A percentile compares a stretch with the other conserved stretches of the same genome.
Conservation (phyloP, 345 rosid species). For the Brassica nigra region DNA sequence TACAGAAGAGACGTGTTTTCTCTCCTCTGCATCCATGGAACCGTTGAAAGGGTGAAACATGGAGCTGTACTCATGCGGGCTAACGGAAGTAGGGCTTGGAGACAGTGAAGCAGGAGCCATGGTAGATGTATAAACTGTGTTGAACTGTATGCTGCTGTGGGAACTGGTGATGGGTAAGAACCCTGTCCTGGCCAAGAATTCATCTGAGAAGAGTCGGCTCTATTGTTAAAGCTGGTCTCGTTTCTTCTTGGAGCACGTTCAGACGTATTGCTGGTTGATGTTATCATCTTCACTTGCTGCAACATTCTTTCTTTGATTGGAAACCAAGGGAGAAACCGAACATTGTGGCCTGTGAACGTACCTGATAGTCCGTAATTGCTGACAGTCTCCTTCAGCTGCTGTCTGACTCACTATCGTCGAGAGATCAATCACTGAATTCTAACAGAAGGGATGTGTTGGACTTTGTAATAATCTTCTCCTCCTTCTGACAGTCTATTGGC, state of each 20-base stretch:
- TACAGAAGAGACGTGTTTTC: constrained; percentile 52
- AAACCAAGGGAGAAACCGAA: constrained; percentile 38
- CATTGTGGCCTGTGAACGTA: constrained; percentile 55
- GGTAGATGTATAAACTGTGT: constrained; percentile 48
- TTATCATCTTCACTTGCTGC: constrained; percentile 32
- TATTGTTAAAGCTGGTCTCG: constrained; percentile 9
- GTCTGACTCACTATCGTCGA: too few relatives aligned
- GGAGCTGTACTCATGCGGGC: constrained; percentile 55
- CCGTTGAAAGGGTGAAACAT: constrained; percentile 46
- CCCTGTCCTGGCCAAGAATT: constrained; percentile 49
- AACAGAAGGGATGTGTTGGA: not conserved
- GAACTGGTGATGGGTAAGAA: constrained; percentile 51
- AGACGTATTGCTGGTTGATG: constrained; percentile 39
- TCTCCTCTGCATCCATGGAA: constrained; percentile 54
- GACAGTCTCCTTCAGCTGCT: too few relatives aligned
- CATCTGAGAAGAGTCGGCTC: constrained; percentile 34
- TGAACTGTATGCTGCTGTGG: constrained; percentile 46
- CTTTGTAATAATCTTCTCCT: too few relatives aligned
- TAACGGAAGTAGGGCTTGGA: constrained; percentile 60
- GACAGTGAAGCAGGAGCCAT: constrained; percentile 46
- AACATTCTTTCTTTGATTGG: constrained; percentile 27
- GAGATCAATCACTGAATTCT: too few relatives aligned
- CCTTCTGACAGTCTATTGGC: too few relatives aligned
- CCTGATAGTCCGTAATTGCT: constrained; percentile 40
- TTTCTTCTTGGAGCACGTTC: constrained; percentile 52